phyloP scores from a whole-genome alignment of 345 rosid species.

The Physaria fendleri region DNA sequence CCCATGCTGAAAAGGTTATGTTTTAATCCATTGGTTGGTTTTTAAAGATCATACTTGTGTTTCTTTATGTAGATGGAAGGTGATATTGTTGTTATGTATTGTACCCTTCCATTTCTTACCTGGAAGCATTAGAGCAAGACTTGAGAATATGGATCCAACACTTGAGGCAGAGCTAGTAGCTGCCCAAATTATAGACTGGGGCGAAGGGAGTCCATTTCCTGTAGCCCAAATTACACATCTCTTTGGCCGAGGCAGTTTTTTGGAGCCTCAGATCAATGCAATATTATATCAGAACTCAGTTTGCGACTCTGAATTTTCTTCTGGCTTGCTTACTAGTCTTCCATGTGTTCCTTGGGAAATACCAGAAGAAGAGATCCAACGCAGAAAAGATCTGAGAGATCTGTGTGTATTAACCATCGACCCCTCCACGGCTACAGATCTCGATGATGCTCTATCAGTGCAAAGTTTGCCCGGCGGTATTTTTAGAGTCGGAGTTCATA shows the following conservation, averaged over 20 bases:
- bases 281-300: constrained; percentile 66
- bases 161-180: constrained; percentile 71
- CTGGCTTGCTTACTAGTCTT: constrained; percentile 52
- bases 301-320: constrained; percentile 52
- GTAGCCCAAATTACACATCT: constrained; percentile 41
- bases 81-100: constrained; percentile 61
- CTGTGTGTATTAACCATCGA: constrained; percentile 73
- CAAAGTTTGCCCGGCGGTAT: constrained; percentile 50
- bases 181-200: constrained; percentile 63
- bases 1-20: not conserved
- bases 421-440: constrained; percentile 67
- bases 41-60: constrained; percentile 3
- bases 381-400: constrained; percentile 65
- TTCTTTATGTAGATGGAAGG: constrained; percentile 61
- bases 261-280: constrained; percentile 61
- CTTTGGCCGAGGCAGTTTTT: constrained; percentile 68
- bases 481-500: constrained; percentile 82
- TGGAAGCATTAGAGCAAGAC: constrained; percentile 51
- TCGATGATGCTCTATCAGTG: constrained; percentile 88
- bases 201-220: constrained; percentile 57
- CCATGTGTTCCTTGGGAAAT: constrained; percentile 70
- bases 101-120: constrained; percentile 51
- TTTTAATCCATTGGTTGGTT: not conserved
- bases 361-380: constrained; percentile 49
- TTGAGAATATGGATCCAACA: constrained; percentile 52